These are phyloP conservation scores for Colletotrichum sp. DNA, from an alignment of 2,329 filamentous ascomycete genomes.

Conservation along the genomic window DNA sequence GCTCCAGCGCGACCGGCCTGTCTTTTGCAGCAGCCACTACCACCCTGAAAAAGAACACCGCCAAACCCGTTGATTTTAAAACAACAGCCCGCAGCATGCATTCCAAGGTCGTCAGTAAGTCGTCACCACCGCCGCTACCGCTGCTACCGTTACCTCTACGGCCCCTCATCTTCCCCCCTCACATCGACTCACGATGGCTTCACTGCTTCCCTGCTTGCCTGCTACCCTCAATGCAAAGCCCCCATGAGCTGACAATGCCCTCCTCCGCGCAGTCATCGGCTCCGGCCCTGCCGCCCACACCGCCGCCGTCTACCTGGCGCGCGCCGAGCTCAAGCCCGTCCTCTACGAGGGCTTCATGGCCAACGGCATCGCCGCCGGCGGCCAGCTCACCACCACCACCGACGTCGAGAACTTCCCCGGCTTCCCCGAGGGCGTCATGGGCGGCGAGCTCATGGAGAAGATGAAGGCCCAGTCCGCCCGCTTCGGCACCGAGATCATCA, in stretches of 20 bases:
- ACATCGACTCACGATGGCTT: conserved; percentile 1
- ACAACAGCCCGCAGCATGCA: conserved; percentile 75
- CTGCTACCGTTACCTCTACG: conserved; percentile 16
- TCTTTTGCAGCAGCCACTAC: conserved; percentile 73
- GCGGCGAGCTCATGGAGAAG: conserved; percentile 88
- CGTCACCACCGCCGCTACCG: conserved; percentile 6
- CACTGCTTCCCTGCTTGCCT: not conserved
- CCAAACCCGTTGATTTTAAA: conserved; percentile 39
- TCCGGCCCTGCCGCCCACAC: conserved; percentile 98
- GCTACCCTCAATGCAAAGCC: not conserved
- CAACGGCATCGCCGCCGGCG: conserved; percentile 93
- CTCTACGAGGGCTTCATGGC: conserved; percentile 98
- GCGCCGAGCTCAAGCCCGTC: conserved; percentile 92
- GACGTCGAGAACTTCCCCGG: conserved; percentile 99
- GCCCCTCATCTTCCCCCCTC: not conserved
- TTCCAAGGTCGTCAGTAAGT: conserved; percentile 87
- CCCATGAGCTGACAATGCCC: not conserved
- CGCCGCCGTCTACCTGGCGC: conserved; percentile 92
- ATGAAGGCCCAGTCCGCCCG: conserved; percentile 92
- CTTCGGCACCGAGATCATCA: conserved; percentile 92
- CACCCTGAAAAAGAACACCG: conserved; percentile 60
- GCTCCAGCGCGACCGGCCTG: conserved; percentile 75
- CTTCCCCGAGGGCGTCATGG: conserved; percentile 89
- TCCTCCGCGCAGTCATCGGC: conserved; percentile 67
- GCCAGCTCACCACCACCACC: conserved; percentile 97